Percentiles rank a stretch among this genome's conserved stretches.
phyloP scores from a whole-genome alignment of 495 filamentous ascomycete species.

The Cladorrhinum samala region DNA sequence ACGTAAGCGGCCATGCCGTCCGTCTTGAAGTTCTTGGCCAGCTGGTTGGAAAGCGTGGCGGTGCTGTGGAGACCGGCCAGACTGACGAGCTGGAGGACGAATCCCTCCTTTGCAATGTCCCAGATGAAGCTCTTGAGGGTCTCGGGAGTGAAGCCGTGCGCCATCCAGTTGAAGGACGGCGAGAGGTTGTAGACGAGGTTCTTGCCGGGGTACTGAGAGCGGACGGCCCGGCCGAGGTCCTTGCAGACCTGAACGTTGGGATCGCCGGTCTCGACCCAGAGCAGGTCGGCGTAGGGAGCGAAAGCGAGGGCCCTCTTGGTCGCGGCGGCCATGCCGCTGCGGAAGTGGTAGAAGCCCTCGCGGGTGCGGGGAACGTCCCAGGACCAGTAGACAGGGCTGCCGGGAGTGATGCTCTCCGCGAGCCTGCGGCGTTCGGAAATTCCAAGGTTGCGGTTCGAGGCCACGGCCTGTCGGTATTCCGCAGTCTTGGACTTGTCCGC shows the following conservation, averaged over 20 bases:
- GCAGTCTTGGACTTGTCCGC: constrained; percentile 55
- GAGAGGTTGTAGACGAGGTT: constrained; percentile 92
- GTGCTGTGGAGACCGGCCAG: constrained; percentile 86
- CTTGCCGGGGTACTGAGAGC: constrained; percentile 61
- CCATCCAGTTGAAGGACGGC: constrained; percentile 98
- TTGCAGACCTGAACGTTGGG: constrained; percentile 72
- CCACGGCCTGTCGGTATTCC: constrained; percentile 56
- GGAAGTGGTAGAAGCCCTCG: constrained; percentile 95
- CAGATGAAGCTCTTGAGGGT: constrained; percentile 84
- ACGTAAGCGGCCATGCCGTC: constrained; percentile 97
- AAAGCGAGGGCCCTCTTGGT: constrained; percentile 91
- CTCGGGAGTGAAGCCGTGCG: constrained; percentile 77
- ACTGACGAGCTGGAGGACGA: constrained; percentile 88
- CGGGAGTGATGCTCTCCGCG: constrained; percentile 53
- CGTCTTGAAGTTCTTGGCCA: constrained; percentile 74
- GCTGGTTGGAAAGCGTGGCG: constrained; percentile 78
- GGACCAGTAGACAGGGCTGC: constrained; percentile 63
- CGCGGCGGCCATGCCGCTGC: constrained; percentile 77
- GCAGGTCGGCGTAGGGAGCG: constrained; percentile 85
- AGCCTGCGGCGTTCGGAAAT: constrained; percentile 68
- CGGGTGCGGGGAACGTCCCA: constrained; percentile 92
- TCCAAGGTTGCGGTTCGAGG: constrained; percentile 61
- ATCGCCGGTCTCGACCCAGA: constrained; percentile 95
- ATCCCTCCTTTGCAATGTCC: constrained; percentile 90
- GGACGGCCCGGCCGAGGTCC: constrained; percentile 69